These are phyloP conservation scores for Capronia coronata DNA, from an alignment of 2,329 filamentous ascomycete species.

Conservation along the genomic window DNA sequence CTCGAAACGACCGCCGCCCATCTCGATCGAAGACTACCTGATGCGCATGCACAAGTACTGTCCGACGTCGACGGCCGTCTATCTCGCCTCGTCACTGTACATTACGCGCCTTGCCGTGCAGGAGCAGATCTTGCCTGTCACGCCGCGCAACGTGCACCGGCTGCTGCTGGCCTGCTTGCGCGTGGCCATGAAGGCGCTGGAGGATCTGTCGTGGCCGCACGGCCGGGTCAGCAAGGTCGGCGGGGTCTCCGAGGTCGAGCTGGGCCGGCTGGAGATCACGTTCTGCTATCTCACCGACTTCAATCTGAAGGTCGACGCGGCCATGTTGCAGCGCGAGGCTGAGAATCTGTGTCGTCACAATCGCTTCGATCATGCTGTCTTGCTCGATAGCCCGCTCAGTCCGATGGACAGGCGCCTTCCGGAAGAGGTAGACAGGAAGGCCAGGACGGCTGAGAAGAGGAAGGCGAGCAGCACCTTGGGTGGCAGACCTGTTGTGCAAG, in stretches of 20 bases:
- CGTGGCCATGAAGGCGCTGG: conserved; percentile 90
- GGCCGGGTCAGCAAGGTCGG: conserved; percentile 78
- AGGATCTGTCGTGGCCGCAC: conserved; percentile 84
- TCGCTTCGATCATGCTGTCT: conserved; percentile 17
- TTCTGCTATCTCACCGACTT: conserved; percentile 85
- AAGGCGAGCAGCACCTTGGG: conserved; percentile 27
- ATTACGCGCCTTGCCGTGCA: conserved; percentile 74
- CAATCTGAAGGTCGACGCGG: conserved; percentile 60
- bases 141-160: conserved; percentile 76
- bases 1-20: conserved; percentile 77
- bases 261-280: conserved; percentile 79
- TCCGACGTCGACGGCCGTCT: conserved; percentile 88
- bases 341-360: conserved; percentile 36
- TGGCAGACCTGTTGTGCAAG: conserved; percentile 24
- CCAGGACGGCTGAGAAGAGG: conserved; percentile 23
- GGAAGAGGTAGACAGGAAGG: conserved; percentile 14
- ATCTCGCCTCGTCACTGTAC: conserved; percentile 81
- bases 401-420: conserved; percentile 17
- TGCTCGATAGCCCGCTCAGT: conserved; percentile 12
- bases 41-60: conserved; percentile 82
- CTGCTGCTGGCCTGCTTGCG: conserved; percentile 75
- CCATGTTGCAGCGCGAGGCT: conserved; percentile 49
- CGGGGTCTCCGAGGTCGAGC: conserved; percentile 73
- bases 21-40: conserved; percentile 77
- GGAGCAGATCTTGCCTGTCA: conserved; percentile 72